Base-by-base conservation (phyloP, 2,329 filamentous ascomycete genomes). In the Ophiostoma triangulosporum region DNA sequence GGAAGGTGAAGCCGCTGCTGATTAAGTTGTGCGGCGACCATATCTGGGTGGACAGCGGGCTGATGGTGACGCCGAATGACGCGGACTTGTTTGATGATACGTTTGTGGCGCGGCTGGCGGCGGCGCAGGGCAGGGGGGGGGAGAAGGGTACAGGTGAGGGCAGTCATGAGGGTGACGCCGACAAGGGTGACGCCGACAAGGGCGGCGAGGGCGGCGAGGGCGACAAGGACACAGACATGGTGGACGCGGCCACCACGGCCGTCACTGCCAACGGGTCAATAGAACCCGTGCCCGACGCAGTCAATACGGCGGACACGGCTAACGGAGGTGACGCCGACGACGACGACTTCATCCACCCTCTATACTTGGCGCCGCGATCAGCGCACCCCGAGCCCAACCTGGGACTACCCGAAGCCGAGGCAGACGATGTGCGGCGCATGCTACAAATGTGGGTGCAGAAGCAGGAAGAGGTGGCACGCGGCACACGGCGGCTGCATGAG, bases 391-490 rank as follows among this genome's bases (percentile, higher is more conserved):
- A 90, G 64, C 75, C 82, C 53, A 81, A 89, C 63, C 70, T 86
- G 36, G 84, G 84, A 1, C 75, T 94, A 3, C 86, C 86, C 0
- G 73, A 81, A 17, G 68, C 73, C 26, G 87, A 93, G 68, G 88
- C 88, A 1, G 86, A 90, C 59, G 86, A 93, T 56, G 81, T 87
- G 43, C 80, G 87, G 55, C 77, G 83, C 54, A 68, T 89, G 17
- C 73, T 93, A 49, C 77, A 88, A 59, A 70, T 87, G 11, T 91
- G 88, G 64, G 81, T 91, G 26, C 87, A 91, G 62, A 91, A 91
- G 66, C 87, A 93, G 63, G 87, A 93, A 62, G 87, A 93, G 64
- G 80, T 91, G 2, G 83, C 86, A 54, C 80, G 86, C 4, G 82
- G 84, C 7, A 77, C 83, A 1, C 76, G 78, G 54, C 77, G 76